Evolutionary conservation across 2,329 filamentous ascomycete genomes (phyloP).

Genomic region (Monosporascus sp.): DNA sequence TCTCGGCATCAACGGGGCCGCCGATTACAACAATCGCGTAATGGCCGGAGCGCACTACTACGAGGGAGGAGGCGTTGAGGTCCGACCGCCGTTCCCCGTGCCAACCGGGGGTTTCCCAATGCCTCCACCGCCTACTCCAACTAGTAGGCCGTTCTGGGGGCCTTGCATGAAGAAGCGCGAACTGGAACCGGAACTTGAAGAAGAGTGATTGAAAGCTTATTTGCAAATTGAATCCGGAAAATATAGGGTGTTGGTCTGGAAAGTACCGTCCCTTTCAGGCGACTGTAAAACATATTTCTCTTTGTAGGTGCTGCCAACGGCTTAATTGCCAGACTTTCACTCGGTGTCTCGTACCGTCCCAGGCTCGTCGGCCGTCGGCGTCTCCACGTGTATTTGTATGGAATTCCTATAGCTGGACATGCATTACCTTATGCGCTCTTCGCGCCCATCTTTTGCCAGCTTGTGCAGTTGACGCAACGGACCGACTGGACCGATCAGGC

Average conservation of each 20-base stretch:
- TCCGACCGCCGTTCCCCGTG: conserved; percentile 5
- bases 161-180: conserved; percentile 19
- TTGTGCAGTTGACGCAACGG: conserved; percentile 52
- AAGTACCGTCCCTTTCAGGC: neutral
- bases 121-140: conserved; percentile 7
- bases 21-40: conserved; percentile 16
- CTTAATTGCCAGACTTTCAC: neutral
- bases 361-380: neutral
- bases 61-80: conserved; percentile 16
- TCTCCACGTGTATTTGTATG: neutral
- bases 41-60: conserved; percentile 16
- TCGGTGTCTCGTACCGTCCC: too few species aligned
- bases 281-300: neutral
- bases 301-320: neutral
- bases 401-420: neutral
- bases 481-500: conserved; percentile 28
- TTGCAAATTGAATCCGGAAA: too few species aligned
- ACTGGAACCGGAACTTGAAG: neutral
- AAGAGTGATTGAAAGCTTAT: neutral
- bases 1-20: conserved; percentile 39
- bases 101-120: conserved; percentile 10
- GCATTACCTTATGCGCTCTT: conserved; percentile 32
- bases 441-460: conserved; percentile 51
- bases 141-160: conserved; percentile 13
- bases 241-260: neutral